These are phyloP conservation scores for Friedmanniomyces simplex DNA, from an alignment of 495 filamentous ascomycete genomes.

Conservation along the genomic window DNA sequence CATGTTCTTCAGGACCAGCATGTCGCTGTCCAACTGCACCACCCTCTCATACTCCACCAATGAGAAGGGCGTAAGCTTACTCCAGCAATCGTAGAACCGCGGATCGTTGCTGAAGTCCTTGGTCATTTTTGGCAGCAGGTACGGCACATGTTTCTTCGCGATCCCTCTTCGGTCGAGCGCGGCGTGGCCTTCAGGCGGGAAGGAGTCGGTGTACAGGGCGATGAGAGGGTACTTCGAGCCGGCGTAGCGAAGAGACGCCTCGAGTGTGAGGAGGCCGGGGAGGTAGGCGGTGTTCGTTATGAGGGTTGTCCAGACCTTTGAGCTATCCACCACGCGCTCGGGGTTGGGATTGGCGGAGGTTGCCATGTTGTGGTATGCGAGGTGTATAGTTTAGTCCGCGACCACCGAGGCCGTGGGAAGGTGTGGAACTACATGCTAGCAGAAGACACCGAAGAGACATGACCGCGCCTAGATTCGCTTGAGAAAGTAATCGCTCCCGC, in stretches of 20 bases:
- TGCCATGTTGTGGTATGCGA: background rate
- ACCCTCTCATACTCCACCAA: slow-evolving; percentile 61
- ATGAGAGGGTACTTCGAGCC: slow-evolving; percentile 58
- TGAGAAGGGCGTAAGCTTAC: slow-evolving; percentile 67
- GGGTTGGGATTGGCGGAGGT: slow-evolving; percentile 18
- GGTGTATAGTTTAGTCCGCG: background rate
- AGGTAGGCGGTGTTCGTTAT: slow-evolving; percentile 70
- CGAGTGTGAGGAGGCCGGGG: slow-evolving; percentile 59
- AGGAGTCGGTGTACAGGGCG: slow-evolving; percentile 64
- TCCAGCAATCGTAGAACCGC: slow-evolving; percentile 77
- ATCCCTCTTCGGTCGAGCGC: slow-evolving; percentile 57
- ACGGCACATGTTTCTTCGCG: slow-evolving; percentile 47
- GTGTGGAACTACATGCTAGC: too few relatives aligned
- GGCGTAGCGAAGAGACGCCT: slow-evolving; percentile 51
- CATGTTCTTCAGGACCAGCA: slow-evolving; percentile 69
- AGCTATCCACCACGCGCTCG: slow-evolving; percentile 21
- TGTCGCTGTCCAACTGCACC: slow-evolving; percentile 75
- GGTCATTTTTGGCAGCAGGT: slow-evolving; percentile 47
- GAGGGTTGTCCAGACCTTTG: slow-evolving; percentile 62
- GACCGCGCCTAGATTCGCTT: too few relatives aligned
- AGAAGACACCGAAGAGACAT: too few relatives aligned
- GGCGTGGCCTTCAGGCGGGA: slow-evolving; percentile 49
- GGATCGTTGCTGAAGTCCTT: slow-evolving; percentile 55
- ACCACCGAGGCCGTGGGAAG: background rate
- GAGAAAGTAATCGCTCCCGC: too few relatives aligned